phyloP scores from a whole-genome alignment of 2,329 filamentous ascomycete genomes.

The Neodidymelliopsis sp. region DNA sequence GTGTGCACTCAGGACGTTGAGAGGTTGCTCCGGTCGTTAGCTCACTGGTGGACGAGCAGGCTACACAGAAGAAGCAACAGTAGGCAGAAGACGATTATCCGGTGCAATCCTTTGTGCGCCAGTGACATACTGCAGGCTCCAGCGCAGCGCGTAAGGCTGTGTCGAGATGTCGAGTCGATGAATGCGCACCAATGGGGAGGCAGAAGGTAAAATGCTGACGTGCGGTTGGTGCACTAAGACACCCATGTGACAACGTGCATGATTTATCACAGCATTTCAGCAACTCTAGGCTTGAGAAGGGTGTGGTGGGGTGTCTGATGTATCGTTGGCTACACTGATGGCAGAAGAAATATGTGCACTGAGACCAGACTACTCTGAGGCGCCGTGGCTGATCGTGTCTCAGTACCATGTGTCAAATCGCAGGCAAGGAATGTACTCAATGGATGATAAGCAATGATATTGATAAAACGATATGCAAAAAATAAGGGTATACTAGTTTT shows the following conservation, averaged over 20 bases:
- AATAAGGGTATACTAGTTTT: conserved; percentile 23
- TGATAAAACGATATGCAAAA: conserved; percentile 13
- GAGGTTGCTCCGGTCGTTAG: not conserved
- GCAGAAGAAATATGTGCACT: conserved; percentile 1
- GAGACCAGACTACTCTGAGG: not conserved
- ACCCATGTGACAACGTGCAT: conserved; percentile 17
- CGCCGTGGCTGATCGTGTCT: conserved; percentile 9
- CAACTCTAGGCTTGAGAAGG: conserved; percentile 1
- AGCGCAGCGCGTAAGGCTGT: conserved; percentile 10
- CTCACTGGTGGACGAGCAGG: not conserved
- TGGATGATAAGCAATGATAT: conserved; percentile 6
- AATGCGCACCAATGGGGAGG: conserved; percentile 1
- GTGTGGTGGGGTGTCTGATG: conserved; percentile 9
- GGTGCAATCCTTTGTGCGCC: not conserved
- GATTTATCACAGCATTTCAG: conserved; percentile 10
- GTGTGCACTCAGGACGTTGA: not conserved
- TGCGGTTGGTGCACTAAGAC: conserved; percentile 6
- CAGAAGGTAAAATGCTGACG: not conserved
- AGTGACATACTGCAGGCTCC: not conserved
- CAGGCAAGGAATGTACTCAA: not conserved
- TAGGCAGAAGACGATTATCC: not conserved
- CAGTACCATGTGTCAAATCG: conserved; percentile 9
- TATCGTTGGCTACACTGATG: conserved; percentile 2
- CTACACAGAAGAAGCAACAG: not conserved
- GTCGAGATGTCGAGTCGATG: not conserved